These are phyloP conservation scores for Aphanocladium album DNA, from an alignment of 2,329 filamentous ascomycete genomes.

Conservation along the genomic window DNA sequence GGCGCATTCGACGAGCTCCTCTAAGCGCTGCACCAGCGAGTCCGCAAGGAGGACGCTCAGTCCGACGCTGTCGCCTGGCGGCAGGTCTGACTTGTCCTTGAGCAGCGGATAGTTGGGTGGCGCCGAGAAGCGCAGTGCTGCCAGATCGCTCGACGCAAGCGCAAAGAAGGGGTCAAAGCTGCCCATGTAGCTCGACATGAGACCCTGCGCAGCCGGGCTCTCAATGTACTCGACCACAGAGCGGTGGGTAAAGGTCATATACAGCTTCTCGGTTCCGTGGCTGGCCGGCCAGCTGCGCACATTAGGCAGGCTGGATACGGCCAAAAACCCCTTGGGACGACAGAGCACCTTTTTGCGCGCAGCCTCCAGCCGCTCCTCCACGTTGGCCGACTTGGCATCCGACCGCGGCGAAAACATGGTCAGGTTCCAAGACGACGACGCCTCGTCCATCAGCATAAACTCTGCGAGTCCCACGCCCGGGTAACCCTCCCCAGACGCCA, in stretches of 20 bases:
- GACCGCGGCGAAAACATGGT: neutral
- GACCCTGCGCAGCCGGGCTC: neutral
- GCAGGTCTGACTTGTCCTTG: neutral
- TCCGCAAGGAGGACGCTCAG: neutral
- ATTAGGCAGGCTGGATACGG: neutral
- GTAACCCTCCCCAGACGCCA: neutral
- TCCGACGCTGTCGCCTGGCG: neutral
- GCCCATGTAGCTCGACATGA: neutral
- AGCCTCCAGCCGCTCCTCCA: neutral
- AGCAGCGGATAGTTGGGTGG: constrained; percentile 1
- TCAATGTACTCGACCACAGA: constrained; percentile 6
- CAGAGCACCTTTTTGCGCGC: neutral
- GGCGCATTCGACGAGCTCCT: neutral
- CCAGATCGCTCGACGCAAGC: neutral
- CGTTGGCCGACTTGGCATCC: neutral
- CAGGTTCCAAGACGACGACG: constrained; percentile 4
- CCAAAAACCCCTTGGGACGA: neutral
- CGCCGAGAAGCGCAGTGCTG: neutral
- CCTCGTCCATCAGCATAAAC: constrained; percentile 4
- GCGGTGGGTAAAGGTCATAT: neutral
- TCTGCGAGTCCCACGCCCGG: neutral
- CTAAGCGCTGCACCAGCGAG: neutral
- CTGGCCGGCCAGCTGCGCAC: neutral
- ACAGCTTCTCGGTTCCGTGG: neutral
- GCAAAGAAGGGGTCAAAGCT: constrained; percentile 3